These are phyloP conservation scores for Circinella umbellata DNA, from an alignment of 371 early-diverging fungal species.

Conservation along the genomic window DNA sequence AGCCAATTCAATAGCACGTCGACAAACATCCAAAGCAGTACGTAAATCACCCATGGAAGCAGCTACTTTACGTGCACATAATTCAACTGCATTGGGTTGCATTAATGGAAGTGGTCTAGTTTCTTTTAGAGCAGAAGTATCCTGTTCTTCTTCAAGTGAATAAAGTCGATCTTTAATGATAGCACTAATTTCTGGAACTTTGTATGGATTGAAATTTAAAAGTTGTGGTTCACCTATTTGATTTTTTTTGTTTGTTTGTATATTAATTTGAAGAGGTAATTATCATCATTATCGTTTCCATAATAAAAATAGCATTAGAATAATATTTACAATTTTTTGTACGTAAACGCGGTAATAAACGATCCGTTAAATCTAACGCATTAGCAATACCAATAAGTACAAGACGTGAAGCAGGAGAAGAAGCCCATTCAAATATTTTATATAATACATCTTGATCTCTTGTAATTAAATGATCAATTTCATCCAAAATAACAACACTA, in stretches of 20 bases:
- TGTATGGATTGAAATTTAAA: slow-evolving; percentile 88
- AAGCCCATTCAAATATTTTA: slow-evolving; percentile 85
- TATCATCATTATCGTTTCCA: too few relatives aligned
- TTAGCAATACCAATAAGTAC: slow-evolving; percentile 96
- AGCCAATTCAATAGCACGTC: slow-evolving; percentile 82
- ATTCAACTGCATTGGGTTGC: slow-evolving; percentile 85
- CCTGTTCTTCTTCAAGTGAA: slow-evolving; percentile 28
- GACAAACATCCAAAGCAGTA: slow-evolving; percentile 90
- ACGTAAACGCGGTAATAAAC: slow-evolving; percentile 86
- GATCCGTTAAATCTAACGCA: slow-evolving; percentile 88
- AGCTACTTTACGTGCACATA: slow-evolving; percentile 92
- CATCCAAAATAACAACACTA: slow-evolving; percentile 88
- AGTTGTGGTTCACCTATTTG: slow-evolving; percentile 71
- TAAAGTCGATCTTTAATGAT: slow-evolving; percentile 85
- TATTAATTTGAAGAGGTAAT: too few relatives aligned
- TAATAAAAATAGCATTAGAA: too few relatives aligned
- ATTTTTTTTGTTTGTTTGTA: too few relatives aligned
- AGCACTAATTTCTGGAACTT: slow-evolving; percentile 75
- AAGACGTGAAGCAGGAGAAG: slow-evolving; percentile 64
- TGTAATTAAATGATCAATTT: slow-evolving; percentile 88
- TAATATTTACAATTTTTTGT: slow-evolving; percentile 70
- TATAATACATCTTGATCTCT: slow-evolving; percentile 86
- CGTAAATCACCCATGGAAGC: slow-evolving; percentile 91
- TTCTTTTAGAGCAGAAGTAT: slow-evolving; percentile 7
- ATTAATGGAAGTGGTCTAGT: slow-evolving; percentile 60